Base-by-base conservation (phyloP, 2,329 filamentous ascomycete species). In the Epichloe sibirici region DNA sequence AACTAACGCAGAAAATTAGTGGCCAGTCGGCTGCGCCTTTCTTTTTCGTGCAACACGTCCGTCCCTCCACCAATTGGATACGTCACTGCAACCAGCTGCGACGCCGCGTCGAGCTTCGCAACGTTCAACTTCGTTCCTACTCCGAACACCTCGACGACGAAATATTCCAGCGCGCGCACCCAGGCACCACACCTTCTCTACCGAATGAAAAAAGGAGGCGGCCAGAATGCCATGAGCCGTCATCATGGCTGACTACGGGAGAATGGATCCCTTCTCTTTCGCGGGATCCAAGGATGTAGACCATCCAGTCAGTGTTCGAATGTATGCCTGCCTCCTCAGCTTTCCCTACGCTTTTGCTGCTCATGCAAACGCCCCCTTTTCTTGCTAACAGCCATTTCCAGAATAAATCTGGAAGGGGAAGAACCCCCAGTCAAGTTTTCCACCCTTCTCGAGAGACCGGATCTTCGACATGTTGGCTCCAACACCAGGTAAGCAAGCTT, bases 221-320 rank as follows among this genome's bases (percentile, higher is more conserved):
- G 42, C 34, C 55, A 60, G 49, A 51, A 66, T 66, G 65, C 59
- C 54, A 58, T 66, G 63, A 65, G 46, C 45, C 49, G 48, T 23
- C 35, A 53, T 45, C 54, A 71, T 70, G 67, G 53, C 66, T 58
- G 67, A 70, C 55, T 69, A 68, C 61, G 68, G 66, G 60, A 66
- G 65, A 53, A 96, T 96, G 89, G 93, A 98, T 71, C 86, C 90
- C 50, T 96, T 95, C 70, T 95, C 90, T 34, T 97, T 97, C 73
- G 90, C 89, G 59, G 88, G 84, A 64, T 95, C 93, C 55, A 86
- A 89, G 58, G 83, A 88, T 68, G 77, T 97, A 61, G 78, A 89
- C 61, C 80, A 90, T 58, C 82, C 86, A 21, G 75, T 85, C 59
- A 81, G 74, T 70, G 74, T 85, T 61, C 79, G 81, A 67, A 82